Evolutionary conservation across 2,329 filamentous ascomycete species (phyloP).

Genomic region (Talaromyces sp.): DNA sequence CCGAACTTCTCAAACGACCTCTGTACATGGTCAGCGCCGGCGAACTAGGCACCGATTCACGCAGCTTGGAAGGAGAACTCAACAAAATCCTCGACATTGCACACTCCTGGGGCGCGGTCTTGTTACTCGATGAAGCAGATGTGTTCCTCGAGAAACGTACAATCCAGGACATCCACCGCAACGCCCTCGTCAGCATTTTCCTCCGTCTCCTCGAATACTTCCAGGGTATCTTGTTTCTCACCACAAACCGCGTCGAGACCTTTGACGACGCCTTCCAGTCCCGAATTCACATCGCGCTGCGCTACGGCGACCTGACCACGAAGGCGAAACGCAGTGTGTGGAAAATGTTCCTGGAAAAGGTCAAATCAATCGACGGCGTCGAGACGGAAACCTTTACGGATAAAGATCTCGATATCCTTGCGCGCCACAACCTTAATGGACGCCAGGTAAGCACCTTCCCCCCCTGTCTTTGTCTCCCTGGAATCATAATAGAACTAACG

Average conservation of each 20-base stretch:
- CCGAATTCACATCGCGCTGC: slow-evolving; percentile 78
- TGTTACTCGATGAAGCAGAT: slow-evolving; percentile 81
- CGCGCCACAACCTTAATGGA: slow-evolving; percentile 66
- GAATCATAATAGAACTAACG: slow-evolving; percentile 3
- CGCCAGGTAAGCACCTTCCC: slow-evolving; percentile 52
- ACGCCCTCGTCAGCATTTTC: slow-evolving; percentile 83
- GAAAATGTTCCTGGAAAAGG: slow-evolving; percentile 75
- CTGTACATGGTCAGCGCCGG: slow-evolving; percentile 80
- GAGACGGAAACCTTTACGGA: slow-evolving; percentile 49
- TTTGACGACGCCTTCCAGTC: slow-evolving; percentile 90
- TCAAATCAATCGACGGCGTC: slow-evolving; percentile 61
- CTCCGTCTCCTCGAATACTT: slow-evolving; percentile 85
- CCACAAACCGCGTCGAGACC: slow-evolving; percentile 79
- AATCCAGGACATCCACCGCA: slow-evolving; percentile 78
- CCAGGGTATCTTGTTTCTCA: slow-evolving; percentile 84
- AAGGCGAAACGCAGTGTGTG: slow-evolving; percentile 77
- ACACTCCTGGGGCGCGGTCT: slow-evolving; percentile 78
- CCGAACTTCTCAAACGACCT: slow-evolving; percentile 74
- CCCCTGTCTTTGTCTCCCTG: no score
- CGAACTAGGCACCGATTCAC: slow-evolving; percentile 74
- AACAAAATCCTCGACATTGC: slow-evolving; percentile 83
- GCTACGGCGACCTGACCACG: slow-evolving; percentile 69
- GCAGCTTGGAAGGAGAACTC: slow-evolving; percentile 69
- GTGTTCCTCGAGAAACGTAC: slow-evolving; percentile 80
- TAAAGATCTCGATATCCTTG: slow-evolving; percentile 63